A percentile compares a stretch with the other conserved stretches of the same genome.
Conservation (phyloP, 2,329 filamentous ascomycete genomes). For the Cadophora gregata region DNA sequence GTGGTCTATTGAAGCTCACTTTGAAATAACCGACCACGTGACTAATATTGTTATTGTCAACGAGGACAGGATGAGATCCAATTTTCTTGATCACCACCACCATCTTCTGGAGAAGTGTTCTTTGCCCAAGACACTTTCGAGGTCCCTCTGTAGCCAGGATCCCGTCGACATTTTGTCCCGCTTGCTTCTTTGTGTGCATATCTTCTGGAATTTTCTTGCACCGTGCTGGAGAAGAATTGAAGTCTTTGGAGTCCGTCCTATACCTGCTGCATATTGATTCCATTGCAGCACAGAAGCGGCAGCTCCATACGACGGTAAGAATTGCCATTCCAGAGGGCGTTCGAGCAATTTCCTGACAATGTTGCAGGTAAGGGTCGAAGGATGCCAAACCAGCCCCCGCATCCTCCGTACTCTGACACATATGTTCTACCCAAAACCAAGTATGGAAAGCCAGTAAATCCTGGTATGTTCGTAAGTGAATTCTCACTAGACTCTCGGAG, state of each 20-base stretch:
- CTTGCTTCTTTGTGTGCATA: background rate
- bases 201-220: background rate
- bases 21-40: conserved; percentile 8
- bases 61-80: background rate
- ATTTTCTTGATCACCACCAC: background rate
- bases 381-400: conserved; percentile 21
- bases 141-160: background rate
- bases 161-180: background rate
- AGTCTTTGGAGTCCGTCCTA: background rate
- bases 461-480: conserved; percentile 26
- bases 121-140: background rate
- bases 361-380: background rate
- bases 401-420: conserved; percentile 14
- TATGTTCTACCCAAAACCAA: conserved; percentile 26
- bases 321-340: too few species aligned
- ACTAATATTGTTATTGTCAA: conserved; percentile 1
- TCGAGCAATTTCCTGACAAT: background rate
- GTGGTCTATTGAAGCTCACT: background rate
- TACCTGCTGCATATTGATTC: background rate
- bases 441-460: conserved; percentile 19
- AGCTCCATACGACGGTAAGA: background rate
- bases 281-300: background rate
- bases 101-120: background rate
- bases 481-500: background rate
- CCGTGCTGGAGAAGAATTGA: background rate